Percentiles rank a stretch among this genome's conserved stretches.
Conservation (phyloP, 345 rosid genomes). For the Erucastrum elatum region DNA sequence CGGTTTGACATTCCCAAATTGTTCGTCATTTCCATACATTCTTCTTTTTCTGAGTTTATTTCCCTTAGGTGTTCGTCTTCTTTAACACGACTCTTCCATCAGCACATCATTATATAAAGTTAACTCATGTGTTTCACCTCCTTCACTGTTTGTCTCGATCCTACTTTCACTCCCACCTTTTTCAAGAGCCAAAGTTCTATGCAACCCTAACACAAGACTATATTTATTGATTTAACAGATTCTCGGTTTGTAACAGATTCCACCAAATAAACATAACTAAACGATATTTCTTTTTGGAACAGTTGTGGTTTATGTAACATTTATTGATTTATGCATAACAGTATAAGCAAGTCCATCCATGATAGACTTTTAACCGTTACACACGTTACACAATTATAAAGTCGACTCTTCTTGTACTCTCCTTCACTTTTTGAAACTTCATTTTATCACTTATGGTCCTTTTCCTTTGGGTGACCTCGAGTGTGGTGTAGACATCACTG, state of each 20-base stretch:
- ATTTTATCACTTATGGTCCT: constrained; percentile 6
- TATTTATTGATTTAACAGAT: neutral
- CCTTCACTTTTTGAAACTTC: neutral
- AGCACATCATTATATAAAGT: constrained; percentile 1
- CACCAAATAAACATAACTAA: neutral
- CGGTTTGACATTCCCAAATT: constrained; percentile 26
- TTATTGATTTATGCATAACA: too few relatives aligned
- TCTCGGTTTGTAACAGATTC: neutral
- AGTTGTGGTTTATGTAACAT: too few relatives aligned
- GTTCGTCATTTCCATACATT: constrained; percentile 21
- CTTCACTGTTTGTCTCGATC: constrained; percentile 16
- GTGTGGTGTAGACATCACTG: neutral
- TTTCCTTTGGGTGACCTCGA: constrained; percentile 7
- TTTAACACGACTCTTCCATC: constrained; percentile 13
- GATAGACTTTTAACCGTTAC: neutral
- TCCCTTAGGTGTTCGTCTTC: constrained; percentile 3
- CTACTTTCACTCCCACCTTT: constrained; percentile 6
- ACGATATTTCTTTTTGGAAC: neutral
- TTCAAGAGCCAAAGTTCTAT: constrained; percentile 5
- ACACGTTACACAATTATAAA: neutral
- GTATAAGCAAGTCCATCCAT: too few relatives aligned
- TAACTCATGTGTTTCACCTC: constrained; percentile 15
- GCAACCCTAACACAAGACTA: neutral
- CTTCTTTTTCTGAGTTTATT: constrained; percentile 11
- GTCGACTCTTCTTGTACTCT: neutral